Evolutionary conservation across 306 rosid genomes (phyloP), one percentile per base, ranked within the genome.

Genomic region (Begonia loranthoides): DNA sequence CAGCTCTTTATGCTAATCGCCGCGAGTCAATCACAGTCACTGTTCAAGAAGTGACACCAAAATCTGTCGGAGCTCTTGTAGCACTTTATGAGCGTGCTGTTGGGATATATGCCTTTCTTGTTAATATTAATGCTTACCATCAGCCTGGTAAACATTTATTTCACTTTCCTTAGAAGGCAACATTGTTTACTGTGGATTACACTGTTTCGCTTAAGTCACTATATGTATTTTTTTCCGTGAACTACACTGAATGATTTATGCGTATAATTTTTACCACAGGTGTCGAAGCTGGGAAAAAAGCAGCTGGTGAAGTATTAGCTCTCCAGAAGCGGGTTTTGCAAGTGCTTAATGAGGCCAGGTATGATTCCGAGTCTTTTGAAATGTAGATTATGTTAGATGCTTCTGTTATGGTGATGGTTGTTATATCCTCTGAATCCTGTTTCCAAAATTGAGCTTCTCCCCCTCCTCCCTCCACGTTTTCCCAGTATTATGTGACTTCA

Each of bases 21-120:
- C 80, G 95, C 13, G 95, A 90, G 64, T 90, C 99, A 4, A 58
- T 85, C 69, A 80, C 93, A 22, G 95, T 86, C 63, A 80, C 95
- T 6, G 99, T 90, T 44, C 80, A 82, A 73, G 94, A 90, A 78
- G 88, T 86, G 60, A 90, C 83, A 49, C 93, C 95, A 19, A 74
- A 87, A 78, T 62, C 95, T 13, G 94, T 82, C 17, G 95, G 99
- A 14, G 99, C 88, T 59, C 89, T 90, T 60, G 41, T 90, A 55
- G 99, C 95, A 49, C 94, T 86, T 41, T 90, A 90, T 12, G 99
- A 86, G 69, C 83, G 95, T 60, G 99, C 99, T 22, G 99, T 90
- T 16, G 99, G 99, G 55, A 83, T 90, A 53, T 90, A 86, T 76
- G 95, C 99, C 46, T 74, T 82, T 24, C 76, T 90, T 61, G 76